phyloP scores from a whole-genome alignment of 805 yeast species.

The Candida silvatica region DNA sequence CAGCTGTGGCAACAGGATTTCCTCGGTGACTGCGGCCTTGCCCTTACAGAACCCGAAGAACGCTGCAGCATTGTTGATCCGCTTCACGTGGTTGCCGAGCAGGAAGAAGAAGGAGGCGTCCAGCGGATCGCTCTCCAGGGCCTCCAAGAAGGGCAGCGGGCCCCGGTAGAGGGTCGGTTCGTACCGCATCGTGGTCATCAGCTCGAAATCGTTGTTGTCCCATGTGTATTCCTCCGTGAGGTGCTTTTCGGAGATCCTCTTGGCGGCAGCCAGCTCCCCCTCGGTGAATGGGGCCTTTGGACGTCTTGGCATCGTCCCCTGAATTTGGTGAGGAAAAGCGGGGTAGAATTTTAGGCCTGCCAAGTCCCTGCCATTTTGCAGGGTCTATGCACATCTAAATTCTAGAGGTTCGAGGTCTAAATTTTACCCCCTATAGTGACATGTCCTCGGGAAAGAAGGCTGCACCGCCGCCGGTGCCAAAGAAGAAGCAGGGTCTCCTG shows the following conservation, averaged over 20 bases:
- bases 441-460: neutral
- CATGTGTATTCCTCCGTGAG: conserved; percentile 1
- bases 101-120: conserved; percentile 43
- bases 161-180: conserved; percentile 48
- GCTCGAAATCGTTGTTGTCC: conserved; percentile 29
- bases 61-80: conserved; percentile 45
- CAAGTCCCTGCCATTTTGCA: no score
- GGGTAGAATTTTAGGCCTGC: no score
- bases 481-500: neutral
- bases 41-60: conserved; percentile 41
- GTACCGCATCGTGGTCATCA: conserved; percentile 67
- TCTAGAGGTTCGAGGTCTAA: no score
- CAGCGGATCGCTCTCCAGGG: conserved; percentile 15
- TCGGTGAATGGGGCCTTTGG: no score
- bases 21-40: conserved; percentile 25
- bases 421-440: no score
- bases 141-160: conserved; percentile 15
- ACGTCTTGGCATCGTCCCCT: no score
- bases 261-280: no score
- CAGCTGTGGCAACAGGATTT: conserved; percentile 33
- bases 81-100: conserved; percentile 51
- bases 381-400: no score
- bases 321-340: no score
- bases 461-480: neutral
- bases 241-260: conserved; percentile 1